A percentile compares a stretch with the other conserved stretches of the same genome.
Conservation (phyloP, 768 basidiomycete species). For the Termitomyces sp. region DNA sequence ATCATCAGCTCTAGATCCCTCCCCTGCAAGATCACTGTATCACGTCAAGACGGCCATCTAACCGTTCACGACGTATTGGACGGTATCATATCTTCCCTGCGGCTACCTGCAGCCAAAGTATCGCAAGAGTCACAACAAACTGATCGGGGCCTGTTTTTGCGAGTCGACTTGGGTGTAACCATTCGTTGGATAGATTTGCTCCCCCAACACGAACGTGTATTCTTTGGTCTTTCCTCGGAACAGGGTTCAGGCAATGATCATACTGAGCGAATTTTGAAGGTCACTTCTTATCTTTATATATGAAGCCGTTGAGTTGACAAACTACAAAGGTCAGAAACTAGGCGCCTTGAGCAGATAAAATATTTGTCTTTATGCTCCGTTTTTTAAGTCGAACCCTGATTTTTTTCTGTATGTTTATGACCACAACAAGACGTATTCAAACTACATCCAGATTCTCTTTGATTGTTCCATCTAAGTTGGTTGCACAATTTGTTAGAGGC, state of each 20-base stretch:
- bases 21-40: not conserved
- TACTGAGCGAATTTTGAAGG: not conserved
- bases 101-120: not conserved
- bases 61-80: not conserved
- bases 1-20: not conserved
- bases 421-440: too few species aligned
- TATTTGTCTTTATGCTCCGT: not conserved
- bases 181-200: not conserved
- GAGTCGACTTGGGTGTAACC: not conserved
- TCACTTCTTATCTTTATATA: not conserved
- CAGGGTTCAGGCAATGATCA: not conserved
- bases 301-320: not conserved
- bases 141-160: not conserved
- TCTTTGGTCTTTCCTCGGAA: not conserved
- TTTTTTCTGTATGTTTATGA: too few species aligned
- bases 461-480: too few species aligned
- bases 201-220: not conserved
- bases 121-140: too few species aligned
- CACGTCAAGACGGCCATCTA: too few species aligned
- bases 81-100: not conserved
- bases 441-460: too few species aligned
- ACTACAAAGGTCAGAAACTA: not conserved
- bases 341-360: not conserved
- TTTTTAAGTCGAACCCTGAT: too few species aligned
- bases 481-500: too few species aligned